Conservation (phyloP, 257 asterid species). For the Fraxinus pennsylvanica region DNA sequence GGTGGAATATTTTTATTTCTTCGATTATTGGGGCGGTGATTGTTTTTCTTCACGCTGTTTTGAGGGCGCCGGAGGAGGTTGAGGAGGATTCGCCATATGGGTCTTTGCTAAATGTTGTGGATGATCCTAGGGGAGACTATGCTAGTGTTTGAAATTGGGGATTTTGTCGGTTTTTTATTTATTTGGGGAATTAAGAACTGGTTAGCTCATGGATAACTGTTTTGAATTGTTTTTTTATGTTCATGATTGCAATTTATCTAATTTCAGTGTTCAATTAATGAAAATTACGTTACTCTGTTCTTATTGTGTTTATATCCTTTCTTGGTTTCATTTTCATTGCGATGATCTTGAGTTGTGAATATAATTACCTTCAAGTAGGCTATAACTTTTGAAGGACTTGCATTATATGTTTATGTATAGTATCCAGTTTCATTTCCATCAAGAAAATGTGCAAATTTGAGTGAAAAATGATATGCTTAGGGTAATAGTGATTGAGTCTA, state of each 20-base stretch:
- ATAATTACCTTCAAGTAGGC: too few species aligned
- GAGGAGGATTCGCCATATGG: conserved; percentile 83
- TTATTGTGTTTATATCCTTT: not conserved
- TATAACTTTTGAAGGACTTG: too few species aligned
- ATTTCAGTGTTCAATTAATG: not conserved
- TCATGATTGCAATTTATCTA: not conserved
- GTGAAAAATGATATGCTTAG: not conserved
- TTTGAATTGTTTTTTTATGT: not conserved
- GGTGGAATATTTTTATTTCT: conserved; percentile 58
- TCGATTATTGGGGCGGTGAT: conserved; percentile 50
- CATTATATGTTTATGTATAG: too few species aligned
- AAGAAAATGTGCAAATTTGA: not conserved
- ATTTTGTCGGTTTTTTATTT: not conserved
- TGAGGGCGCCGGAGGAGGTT: conserved; percentile 81
- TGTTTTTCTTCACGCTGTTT: conserved; percentile 56
- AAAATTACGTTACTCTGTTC: not conserved
- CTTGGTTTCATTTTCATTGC: not conserved
- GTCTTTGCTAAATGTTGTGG: conserved; percentile 68
- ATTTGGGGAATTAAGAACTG: not conserved
- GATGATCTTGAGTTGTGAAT: too few species aligned
- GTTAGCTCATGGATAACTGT: not conserved
- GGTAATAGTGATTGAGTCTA: not conserved
- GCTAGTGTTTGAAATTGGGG: conserved; percentile 53
- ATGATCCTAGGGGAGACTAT: conserved; percentile 73
- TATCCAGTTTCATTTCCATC: too few species aligned